Evolutionary conservation across 2,329 filamentous ascomycete genomes (phyloP), one percentile per base, ranked within the genome.

Genomic region (Colletotrichum chrysophilum): DNA sequence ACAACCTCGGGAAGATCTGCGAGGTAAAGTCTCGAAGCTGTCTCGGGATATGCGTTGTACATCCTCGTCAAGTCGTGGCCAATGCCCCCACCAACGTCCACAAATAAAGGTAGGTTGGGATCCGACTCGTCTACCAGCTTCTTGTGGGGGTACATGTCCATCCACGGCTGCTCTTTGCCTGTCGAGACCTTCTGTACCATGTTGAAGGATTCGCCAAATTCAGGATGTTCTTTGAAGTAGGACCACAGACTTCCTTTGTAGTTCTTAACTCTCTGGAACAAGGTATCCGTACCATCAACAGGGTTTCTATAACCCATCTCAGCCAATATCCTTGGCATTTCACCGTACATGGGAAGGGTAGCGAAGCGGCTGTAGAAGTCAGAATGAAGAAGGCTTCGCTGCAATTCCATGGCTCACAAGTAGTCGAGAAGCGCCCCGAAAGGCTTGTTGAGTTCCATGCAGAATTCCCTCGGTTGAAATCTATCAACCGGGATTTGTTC

Each of bases 1-100:
- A 74, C n/a, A 13, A 74, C 71, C 24, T 28, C 24, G 10, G 34
- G 52, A 14, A 74, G 67, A 38, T 74, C 71, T n/a, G 62, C 48
- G 26, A 74, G 60, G 16, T 74, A 71, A 5, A 71, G 24, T 9
- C 71, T 52, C 13, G 71, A 52, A 8, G 67, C 67, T 7, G 13
- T 21, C 21, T 71, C 68, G 3, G 67, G 71, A 14, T 74, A 66
- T 4, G 16, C 28, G 18, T 52, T 26, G 56, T 61, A 61, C 8
- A 74, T 13, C 4, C 68, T 66, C 30, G 55, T 30, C 5, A 74
- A 61, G 16, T 71, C 71, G n/a, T 74, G 71, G 0, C 67, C 71
- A 4, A 74, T 71, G 1, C 71, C 67, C 2, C 67, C 71, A 9
- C 71, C 71, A 14, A 74, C 28, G 21, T 74, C 71, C 12, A 74